Evolutionary conservation across 768 basidiomycete genomes (phyloP).

Genomic region (Psilocybe cubensis): DNA sequence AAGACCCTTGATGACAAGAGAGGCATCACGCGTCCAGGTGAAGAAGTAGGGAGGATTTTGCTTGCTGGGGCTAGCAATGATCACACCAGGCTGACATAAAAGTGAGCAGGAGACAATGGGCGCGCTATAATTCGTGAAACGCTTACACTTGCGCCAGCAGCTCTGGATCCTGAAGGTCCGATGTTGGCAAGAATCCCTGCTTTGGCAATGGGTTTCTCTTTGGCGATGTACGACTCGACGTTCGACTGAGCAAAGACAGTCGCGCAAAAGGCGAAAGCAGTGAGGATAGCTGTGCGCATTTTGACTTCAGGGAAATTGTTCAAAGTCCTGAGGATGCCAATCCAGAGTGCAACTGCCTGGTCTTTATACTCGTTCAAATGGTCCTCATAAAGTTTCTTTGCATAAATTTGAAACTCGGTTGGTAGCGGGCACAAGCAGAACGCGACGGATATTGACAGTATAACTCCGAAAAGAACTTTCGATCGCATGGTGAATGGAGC

Average conservation of each 20-base stretch:
- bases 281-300: constrained; percentile 36
- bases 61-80: constrained; percentile 60
- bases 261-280: constrained; percentile 27
- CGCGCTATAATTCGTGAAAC: neutral
- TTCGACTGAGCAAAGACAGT: constrained; percentile 27
- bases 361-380: neutral
- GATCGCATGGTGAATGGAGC: neutral
- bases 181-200: constrained; percentile 74
- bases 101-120: constrained; percentile 10
- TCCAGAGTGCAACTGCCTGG: neutral
- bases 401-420: neutral
- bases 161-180: constrained; percentile 57
- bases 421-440: neutral
- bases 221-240: constrained; percentile 54
- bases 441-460: neutral
- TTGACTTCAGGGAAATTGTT: constrained; percentile 5
- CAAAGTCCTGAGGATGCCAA: neutral
- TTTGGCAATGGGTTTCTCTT: constrained; percentile 63
- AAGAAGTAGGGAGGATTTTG: constrained; percentile 65
- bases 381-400: neutral
- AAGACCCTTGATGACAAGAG: constrained; percentile 67
- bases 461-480: neutral
- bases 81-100: constrained; percentile 50
- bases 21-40: constrained; percentile 78
- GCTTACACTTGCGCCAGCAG: constrained; percentile 53